Conservation (phyloP, 768 basidiomycete species). For the Boletus coccyginus region DNA sequence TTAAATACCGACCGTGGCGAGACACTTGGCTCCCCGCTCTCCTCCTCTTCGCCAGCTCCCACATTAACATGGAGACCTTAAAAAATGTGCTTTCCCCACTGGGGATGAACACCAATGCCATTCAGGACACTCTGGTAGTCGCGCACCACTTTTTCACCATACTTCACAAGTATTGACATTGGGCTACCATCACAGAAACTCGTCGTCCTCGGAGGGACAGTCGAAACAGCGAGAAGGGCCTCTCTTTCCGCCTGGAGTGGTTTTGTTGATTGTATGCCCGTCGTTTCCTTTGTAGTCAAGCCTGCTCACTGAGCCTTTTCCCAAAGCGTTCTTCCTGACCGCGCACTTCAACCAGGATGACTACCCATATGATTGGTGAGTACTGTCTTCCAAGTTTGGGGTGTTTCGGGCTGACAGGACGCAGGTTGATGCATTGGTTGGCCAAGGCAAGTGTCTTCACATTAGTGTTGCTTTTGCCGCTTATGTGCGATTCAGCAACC, state of each 20-base stretch:
- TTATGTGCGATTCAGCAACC: constrained; percentile 62
- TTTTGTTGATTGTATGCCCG: constrained; percentile 70
- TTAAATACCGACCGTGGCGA: constrained; percentile 39
- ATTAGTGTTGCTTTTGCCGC: constrained; percentile 4
- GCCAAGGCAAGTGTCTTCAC: constrained; percentile 53
- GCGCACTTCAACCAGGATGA: constrained; percentile 88
- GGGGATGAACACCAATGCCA: constrained; percentile 61
- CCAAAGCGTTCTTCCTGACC: constrained; percentile 80
- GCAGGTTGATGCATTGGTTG: constrained; percentile 87
- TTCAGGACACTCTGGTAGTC: constrained; percentile 77
- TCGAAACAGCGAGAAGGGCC: constrained; percentile 79
- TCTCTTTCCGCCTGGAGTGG: constrained; percentile 88
- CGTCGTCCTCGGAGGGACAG: constrained; percentile 86
- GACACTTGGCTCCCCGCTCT: constrained; percentile 27
- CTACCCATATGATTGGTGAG: constrained; percentile 82
- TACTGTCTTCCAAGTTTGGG: not conserved
- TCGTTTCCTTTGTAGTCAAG: not conserved
- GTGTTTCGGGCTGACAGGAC: constrained; percentile 3
- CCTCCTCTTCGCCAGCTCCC: constrained; percentile 34
- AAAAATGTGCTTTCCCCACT: constrained; percentile 72
- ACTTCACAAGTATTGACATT: not conserved
- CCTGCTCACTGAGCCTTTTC: constrained; percentile 7
- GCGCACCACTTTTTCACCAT: not conserved
- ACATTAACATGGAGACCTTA: constrained; percentile 58
- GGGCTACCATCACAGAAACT: constrained; percentile 56